These are phyloP conservation scores for Alternaria atra DNA, from an alignment of 2,329 filamentous ascomycete genomes.

Conservation along the genomic window DNA sequence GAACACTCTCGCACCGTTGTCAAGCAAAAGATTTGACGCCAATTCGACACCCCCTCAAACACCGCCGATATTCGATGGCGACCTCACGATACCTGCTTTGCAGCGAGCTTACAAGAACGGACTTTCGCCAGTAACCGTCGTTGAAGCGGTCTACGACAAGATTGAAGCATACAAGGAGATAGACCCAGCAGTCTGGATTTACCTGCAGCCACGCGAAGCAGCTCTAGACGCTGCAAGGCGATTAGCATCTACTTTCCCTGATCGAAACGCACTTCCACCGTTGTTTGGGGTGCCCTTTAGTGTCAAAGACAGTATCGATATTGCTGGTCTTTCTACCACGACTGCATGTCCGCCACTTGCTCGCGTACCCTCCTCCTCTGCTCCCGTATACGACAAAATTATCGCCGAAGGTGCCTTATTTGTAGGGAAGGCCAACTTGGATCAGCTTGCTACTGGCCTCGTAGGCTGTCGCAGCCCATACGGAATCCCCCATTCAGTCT, in stretches of 20 bases:
- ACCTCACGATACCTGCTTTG: conserved; percentile 56
- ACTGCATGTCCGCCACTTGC: conserved; percentile 61
- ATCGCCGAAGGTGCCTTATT: conserved; percentile 64
- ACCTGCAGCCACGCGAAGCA: conserved; percentile 52
- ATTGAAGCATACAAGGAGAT: conserved; percentile 60
- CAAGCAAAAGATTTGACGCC: neutral
- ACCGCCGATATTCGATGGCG: conserved; percentile 52
- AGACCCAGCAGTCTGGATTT: conserved; percentile 63
- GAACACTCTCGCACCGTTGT: conserved; percentile 33
- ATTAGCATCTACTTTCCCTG: conserved; percentile 53
- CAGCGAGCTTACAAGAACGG: conserved; percentile 56
- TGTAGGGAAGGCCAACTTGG: conserved; percentile 68
- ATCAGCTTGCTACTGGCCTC: conserved; percentile 70
- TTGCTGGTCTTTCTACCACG: conserved; percentile 61
- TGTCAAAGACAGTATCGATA: conserved; percentile 66
- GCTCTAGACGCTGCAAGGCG: conserved; percentile 54
- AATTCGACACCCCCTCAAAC: conserved; percentile 46
- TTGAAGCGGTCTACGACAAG: conserved; percentile 57
- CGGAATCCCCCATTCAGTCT: conserved; percentile 64
- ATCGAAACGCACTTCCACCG: conserved; percentile 54
- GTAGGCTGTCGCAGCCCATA: conserved; percentile 67
- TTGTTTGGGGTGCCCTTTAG: conserved; percentile 67
- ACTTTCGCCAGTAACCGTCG: conserved; percentile 55
- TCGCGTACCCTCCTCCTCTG: conserved; percentile 59
- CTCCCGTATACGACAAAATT: conserved; percentile 61